Base-by-base conservation (phyloP, 1,284 basidiomycete species). In the Sporisorium iseilematis-ciliati region DNA sequence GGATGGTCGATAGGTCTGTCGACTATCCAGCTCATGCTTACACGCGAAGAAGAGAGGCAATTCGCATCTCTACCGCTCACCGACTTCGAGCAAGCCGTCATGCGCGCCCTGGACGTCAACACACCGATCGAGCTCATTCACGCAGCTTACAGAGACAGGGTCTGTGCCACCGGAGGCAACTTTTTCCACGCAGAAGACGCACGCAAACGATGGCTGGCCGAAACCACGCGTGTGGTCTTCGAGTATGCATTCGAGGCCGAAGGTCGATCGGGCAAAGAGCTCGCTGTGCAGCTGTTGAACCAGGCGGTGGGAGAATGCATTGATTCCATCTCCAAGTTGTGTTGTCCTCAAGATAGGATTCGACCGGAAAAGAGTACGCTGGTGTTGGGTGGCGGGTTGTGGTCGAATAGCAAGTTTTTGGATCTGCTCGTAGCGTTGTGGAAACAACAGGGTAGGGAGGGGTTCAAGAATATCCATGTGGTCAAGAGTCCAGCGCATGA, bases 181-280 rank as follows among this genome's bases (percentile, higher is more conserved):
- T 77, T 78, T 43, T 63, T 71, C 53, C 48, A 60, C 43, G 68
- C 75, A 40, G 82, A 83, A 48, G 75, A 79, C 20, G 60, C 58
- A 7, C 72, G 82, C 35, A 83, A 83, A 29, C 54, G 81, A 7
- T 81, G 79, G 82, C 65, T 82, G 16, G 81, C 82, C 18, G 73
- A 75, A 11, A 65, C 68, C 0, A 78, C 78, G 6, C 67, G 77
- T 2, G 69, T 82, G n/a, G 79, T 83, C 4, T 79, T 82, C 21
- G 40, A 60, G 23, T 52, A 77, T 53, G 58, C 64, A 2, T 59
- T 62, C 20, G 52, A 61, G 25, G 7, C 65, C 42, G 3, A 38
- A 7, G 40, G 55, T 23, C 11, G 67, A 42, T 25, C 48, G 42
- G 38, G 72, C 4, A 48, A 52, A 14, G 71, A 78, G 20, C 58